Base-by-base conservation (phyloP, 108 stramenopile species). In the Cyclotella sp. region DNA sequence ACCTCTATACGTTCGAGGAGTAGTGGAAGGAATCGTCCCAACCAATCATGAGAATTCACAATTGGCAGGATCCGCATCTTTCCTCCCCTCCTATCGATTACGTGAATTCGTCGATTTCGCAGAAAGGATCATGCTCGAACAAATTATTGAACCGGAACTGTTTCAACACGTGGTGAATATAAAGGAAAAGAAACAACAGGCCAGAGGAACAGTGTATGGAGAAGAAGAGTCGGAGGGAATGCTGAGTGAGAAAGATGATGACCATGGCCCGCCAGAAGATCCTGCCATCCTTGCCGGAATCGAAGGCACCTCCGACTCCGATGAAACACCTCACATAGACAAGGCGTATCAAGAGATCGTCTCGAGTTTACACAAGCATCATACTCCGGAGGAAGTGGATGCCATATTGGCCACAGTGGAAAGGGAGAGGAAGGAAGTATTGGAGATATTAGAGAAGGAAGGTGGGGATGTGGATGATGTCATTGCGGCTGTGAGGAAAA, bases 21-120 rank as follows among this genome's bases (percentile, higher is more conserved):
- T 89, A 39, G 89, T 94, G 9, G 93, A 94, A 79, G 93, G 93
- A 40, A 91, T 94, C 43, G 90, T 94, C 21, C 89, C 91, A 47
- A 76, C 78, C 11, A 81, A 81, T 72, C 88, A 91, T 66, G 77
- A 88, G 21, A 78, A 92, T 55, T 21, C 79, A 42, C 71, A 81
- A 26, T 73, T 94, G 74, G 93, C 91, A 9, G 93, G 93, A n/a
- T 74, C 82, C 30, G 91, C 93, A 16, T 88, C 90, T 1, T 92
- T 91, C 67, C 79, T 94, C 34, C 91, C 93, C n/a, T 82, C 86
- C 1, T 88, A 83, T 62, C 55, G 85, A 42, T 71, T 94, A 73
- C 75, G 83, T 19, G 84, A 88, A 18, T 94, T 94, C 65, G 70
- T 94, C 10, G 87, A 91, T 34, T 87, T 73, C 53, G 91, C 91